phyloP scores from a whole-genome alignment of 148 eudicot species.

The Hydrangea macrophylla region DNA sequence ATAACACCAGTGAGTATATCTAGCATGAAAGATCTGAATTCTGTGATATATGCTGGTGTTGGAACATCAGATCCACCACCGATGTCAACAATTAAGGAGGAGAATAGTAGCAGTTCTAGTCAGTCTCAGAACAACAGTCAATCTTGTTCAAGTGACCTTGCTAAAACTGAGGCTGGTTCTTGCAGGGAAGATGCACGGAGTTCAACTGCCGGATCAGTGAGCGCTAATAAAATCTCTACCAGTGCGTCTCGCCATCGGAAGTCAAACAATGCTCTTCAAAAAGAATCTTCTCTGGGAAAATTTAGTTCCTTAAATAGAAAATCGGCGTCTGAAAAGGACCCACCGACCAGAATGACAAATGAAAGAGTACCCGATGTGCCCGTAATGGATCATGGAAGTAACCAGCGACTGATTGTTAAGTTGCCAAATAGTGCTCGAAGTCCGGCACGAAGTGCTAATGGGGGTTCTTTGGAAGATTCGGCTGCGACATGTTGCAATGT shows the following conservation, averaged over 20 bases:
- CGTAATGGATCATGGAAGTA: constrained; percentile 38
- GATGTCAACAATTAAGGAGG: constrained; percentile 50
- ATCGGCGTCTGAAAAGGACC: constrained; percentile 44
- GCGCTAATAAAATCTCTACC: constrained; percentile 38
- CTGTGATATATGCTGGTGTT: too few species aligned
- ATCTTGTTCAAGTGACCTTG: constrained; percentile 58
- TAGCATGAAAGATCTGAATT: too few species aligned
- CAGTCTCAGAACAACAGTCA: constrained; percentile 71
- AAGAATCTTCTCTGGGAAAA: constrained; percentile 38
- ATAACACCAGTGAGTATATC: constrained; percentile 24
- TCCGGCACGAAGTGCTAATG: constrained; percentile 50
- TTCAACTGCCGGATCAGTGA: constrained; percentile 44
- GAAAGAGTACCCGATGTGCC: constrained; percentile 43
- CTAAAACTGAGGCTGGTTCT: constrained; percentile 33
- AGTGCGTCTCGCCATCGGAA: constrained; percentile 36
- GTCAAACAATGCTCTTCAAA: constrained; percentile 36
- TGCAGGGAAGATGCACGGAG: constrained; percentile 60
- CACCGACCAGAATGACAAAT: constrained; percentile 26
- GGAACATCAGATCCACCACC: constrained; percentile 49
- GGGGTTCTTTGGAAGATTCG: constrained; percentile 47
- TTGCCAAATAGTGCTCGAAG: constrained; percentile 65
- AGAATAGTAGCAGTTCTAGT: constrained; percentile 69
- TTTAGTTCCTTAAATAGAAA: constrained; percentile 27
- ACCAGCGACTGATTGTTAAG: constrained; percentile 73
- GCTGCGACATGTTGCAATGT: constrained; percentile 46